A percentile compares a stretch with the other conserved stretches of the same genome.
Evolutionary conservation across 352 stramenopile species (phyloP).

Genomic region (Pythium apleroticum): DNA sequence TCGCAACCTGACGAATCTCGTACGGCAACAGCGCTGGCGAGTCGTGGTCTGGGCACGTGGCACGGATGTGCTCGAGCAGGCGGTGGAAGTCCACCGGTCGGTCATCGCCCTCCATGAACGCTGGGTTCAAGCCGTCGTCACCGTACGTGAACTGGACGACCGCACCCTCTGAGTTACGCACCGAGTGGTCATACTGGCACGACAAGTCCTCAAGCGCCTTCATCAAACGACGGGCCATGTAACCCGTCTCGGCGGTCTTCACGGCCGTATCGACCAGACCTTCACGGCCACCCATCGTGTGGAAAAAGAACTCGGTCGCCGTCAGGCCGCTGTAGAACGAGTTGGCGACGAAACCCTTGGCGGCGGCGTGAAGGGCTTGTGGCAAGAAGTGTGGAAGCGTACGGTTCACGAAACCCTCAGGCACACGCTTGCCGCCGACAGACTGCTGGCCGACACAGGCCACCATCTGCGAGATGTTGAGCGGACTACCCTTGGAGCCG

Average conservation of each 20-base stretch:
- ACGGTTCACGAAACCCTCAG: constrained; percentile 98
- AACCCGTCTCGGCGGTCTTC: constrained; percentile 99
- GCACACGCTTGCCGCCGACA: constrained; percentile 97
- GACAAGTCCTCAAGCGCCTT: constrained; percentile 98
- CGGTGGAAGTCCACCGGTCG: constrained; percentile 96
- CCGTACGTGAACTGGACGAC: constrained; percentile 99
- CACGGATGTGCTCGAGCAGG: constrained; percentile 89
- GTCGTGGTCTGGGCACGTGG: constrained; percentile 70
- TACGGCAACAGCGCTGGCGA: constrained; percentile 71
- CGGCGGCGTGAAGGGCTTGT: constrained; percentile 92
- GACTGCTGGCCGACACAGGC: constrained; percentile 99
- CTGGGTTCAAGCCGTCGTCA: constrained; percentile 98
- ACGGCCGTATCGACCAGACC: constrained; percentile 99
- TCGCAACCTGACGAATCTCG: constrained; percentile 82
- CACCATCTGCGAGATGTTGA: constrained; percentile 99
- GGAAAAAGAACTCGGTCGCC: constrained; percentile 99
- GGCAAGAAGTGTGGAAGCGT: constrained; percentile 97
- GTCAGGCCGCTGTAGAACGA: constrained; percentile 99
- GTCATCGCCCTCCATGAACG: constrained; percentile 95
- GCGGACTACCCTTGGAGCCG: constrained; percentile 97
- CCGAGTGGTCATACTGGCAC: constrained; percentile 93
- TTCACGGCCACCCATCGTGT: constrained; percentile 99
- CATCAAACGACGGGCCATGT: constrained; percentile 99
- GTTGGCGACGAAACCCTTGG: constrained; percentile 99
- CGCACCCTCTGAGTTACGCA: constrained; percentile 84